Percentiles rank a stretch among this genome's conserved stretches.
These are phyloP conservation scores for Tylopilus sp. DNA, from an alignment of 768 basidiomycete species.

Conservation along the genomic window DNA sequence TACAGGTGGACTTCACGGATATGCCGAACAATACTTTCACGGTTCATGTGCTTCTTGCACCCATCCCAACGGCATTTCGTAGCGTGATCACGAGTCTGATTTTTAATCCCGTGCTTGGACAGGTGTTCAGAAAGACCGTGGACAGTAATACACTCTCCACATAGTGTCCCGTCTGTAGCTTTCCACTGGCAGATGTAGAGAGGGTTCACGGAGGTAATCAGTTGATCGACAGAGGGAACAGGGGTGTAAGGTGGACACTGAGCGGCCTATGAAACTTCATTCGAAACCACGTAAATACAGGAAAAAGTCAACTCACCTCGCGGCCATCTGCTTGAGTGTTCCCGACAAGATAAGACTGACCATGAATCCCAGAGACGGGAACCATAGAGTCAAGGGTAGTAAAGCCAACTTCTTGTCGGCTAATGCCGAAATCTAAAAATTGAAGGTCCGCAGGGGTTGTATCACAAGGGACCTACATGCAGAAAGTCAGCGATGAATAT, in stretches of 20 bases:
- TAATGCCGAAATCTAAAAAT: too few species aligned
- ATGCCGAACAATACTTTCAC: slow-evolving; percentile 21
- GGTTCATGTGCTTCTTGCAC: slow-evolving; percentile 15
- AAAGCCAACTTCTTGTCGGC: not conserved
- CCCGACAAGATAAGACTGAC: not conserved
- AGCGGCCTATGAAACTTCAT: not conserved
- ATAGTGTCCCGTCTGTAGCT: not conserved
- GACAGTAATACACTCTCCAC: not conserved
- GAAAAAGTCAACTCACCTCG: not conserved
- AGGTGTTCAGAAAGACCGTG: slow-evolving; percentile 12
- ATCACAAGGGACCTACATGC: not conserved
- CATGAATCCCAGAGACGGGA: not conserved
- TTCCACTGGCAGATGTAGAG: slow-evolving; percentile 7
- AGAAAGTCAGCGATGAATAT: not conserved
- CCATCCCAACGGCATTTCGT: slow-evolving; percentile 12
- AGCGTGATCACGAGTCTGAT: not conserved
- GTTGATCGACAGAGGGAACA: not conserved
- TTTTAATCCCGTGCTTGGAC: slow-evolving; percentile 12
- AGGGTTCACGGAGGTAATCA: too few species aligned
- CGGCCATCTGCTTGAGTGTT: not conserved
- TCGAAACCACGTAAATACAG: not conserved
- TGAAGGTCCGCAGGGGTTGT: not conserved
- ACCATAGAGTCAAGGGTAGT: not conserved
- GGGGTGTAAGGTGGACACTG: not conserved
- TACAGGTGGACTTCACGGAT: slow-evolving; percentile 12